Evolutionary conservation across 495 filamentous ascomycete genomes (phyloP).

Genomic region (Podospora pseudocomata): DNA sequence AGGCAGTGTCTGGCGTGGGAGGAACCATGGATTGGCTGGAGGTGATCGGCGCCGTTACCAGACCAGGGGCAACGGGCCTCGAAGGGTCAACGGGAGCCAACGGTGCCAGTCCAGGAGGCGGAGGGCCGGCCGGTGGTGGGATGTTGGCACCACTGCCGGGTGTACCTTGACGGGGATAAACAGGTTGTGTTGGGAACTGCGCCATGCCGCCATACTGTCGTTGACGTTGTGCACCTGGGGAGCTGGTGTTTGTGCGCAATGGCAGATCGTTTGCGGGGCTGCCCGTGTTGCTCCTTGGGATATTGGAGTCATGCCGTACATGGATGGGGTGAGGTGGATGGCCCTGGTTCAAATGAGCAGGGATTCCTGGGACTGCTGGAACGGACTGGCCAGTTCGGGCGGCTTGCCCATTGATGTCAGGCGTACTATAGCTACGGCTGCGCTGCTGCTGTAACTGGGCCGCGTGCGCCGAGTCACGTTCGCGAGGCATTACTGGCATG

Average conservation of each 20-base stretch:
- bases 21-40: slow-evolving; percentile 36
- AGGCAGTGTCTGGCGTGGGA: slow-evolving; percentile 50
- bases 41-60: slow-evolving; percentile 32
- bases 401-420: slow-evolving; percentile 54
- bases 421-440: slow-evolving; percentile 60
- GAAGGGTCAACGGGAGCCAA: slow-evolving; percentile 27
- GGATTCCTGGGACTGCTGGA: slow-evolving; percentile 55
- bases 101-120: slow-evolving; percentile 32
- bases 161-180: slow-evolving; percentile 44
- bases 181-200: slow-evolving; percentile 47
- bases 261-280: slow-evolving; percentile 52
- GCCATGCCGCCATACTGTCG: slow-evolving; percentile 41
- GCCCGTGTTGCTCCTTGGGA: slow-evolving; percentile 51
- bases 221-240: slow-evolving; percentile 46
- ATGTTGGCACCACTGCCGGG: slow-evolving; percentile 31
- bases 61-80: slow-evolving; percentile 28
- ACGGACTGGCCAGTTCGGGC: slow-evolving; percentile 36
- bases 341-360: slow-evolving; percentile 43
- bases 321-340: slow-evolving; percentile 51
- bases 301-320: slow-evolving; percentile 45
- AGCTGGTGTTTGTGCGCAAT: slow-evolving; percentile 50
- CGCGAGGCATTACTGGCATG: slow-evolving; percentile 63
- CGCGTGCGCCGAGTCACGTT: slow-evolving; percentile 48
- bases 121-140: slow-evolving; percentile 31
- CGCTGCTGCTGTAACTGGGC: slow-evolving; percentile 55